These are phyloP conservation scores for Ogataea minuta DNA, from an alignment of 805 yeast species.

Conservation along the genomic window DNA sequence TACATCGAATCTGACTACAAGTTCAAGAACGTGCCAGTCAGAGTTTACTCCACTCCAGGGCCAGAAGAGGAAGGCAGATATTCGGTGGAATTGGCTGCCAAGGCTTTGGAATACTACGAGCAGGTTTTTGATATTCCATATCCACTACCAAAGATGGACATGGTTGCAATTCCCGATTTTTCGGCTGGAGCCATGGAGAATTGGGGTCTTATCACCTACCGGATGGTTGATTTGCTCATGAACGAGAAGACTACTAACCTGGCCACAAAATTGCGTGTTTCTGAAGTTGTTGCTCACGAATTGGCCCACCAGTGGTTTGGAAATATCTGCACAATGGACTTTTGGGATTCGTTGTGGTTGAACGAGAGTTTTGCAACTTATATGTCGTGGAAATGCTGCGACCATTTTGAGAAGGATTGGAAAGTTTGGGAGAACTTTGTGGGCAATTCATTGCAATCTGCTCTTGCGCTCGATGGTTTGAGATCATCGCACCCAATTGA, in stretches of 20 bases:
- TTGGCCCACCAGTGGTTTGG: slow-evolving; percentile 96
- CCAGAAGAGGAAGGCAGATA: slow-evolving; percentile 44
- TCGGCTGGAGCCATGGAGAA: slow-evolving; percentile 91
- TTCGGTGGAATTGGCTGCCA: slow-evolving; percentile 51
- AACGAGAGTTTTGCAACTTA: slow-evolving; percentile 91
- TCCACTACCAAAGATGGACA: slow-evolving; percentile 82
- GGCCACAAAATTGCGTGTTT: slow-evolving; percentile 64
- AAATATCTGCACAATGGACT: slow-evolving; percentile 84
- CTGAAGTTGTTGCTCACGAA: slow-evolving; percentile 83
- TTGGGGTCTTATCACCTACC: slow-evolving; percentile 80
- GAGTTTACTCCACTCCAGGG: slow-evolving; percentile 55
- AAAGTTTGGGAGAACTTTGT: slow-evolving; percentile 66
- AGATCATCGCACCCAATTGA: slow-evolving; percentile 78
- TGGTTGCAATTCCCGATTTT: slow-evolving; percentile 76
- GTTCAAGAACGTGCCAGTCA: slow-evolving; percentile 47
- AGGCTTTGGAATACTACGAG: slow-evolving; percentile 51
- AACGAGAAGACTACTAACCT: slow-evolving; percentile 47
- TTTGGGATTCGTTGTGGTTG: slow-evolving; percentile 93
- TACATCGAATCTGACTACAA: slow-evolving; percentile 48
- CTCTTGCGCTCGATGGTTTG: slow-evolving; percentile 55
- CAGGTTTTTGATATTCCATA: slow-evolving; percentile 51
- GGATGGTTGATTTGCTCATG: slow-evolving; percentile 53
- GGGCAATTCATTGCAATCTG: slow-evolving; percentile 52
- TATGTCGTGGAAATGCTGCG: slow-evolving; percentile 73
- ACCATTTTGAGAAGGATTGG: slow-evolving; percentile 76